A percentile compares a stretch with the other conserved stretches of the same genome.
These are phyloP conservation scores for Ophiostoma sp. DNA, from an alignment of 2,329 filamentous ascomycete species.

Conservation along the genomic window DNA sequence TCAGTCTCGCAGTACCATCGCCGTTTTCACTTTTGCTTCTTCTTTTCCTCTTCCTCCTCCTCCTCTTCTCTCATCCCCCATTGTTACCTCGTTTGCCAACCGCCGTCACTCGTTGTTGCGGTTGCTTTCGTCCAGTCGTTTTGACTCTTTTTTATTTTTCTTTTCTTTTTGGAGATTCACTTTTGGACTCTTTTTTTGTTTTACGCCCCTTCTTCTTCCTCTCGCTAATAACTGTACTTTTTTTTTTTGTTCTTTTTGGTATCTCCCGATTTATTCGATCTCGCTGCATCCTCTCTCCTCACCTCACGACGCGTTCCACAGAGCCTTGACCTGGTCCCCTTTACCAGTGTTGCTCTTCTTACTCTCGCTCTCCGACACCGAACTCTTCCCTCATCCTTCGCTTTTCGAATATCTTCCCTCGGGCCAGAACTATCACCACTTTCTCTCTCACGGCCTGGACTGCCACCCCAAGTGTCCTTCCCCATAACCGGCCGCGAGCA, in stretches of 20 bases:
- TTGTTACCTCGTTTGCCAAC: constrained; percentile 30
- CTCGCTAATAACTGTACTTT: constrained; percentile 9
- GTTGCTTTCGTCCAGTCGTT: constrained; percentile 44
- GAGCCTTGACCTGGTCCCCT: background rate
- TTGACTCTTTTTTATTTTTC: constrained; percentile 28
- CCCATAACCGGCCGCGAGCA: constrained; percentile 19
- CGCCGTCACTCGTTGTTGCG: constrained; percentile 61
- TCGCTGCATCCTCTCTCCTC: background rate
- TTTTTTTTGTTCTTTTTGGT: background rate
- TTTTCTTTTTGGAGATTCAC: background rate
- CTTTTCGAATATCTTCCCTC: background rate
- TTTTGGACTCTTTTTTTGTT: background rate
- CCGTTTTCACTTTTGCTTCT: constrained; percentile 20
- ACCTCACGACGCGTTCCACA: constrained; percentile 4
- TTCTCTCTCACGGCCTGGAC: constrained; percentile 11
- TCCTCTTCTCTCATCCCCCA: constrained; percentile 8
- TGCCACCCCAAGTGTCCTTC: background rate
- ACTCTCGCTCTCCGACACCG: background rate
- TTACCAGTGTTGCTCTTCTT: background rate
- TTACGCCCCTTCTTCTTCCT: constrained; percentile 26
- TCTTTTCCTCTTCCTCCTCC: constrained; percentile 32
- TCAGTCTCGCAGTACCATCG: constrained; percentile 6
- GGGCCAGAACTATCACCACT: background rate
- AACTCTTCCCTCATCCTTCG: background rate
- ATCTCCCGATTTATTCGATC: constrained; percentile 2